phyloP scores from a whole-genome alignment of 2,329 filamentous ascomycete genomes.

The Akanthomyces dipterigenus region DNA sequence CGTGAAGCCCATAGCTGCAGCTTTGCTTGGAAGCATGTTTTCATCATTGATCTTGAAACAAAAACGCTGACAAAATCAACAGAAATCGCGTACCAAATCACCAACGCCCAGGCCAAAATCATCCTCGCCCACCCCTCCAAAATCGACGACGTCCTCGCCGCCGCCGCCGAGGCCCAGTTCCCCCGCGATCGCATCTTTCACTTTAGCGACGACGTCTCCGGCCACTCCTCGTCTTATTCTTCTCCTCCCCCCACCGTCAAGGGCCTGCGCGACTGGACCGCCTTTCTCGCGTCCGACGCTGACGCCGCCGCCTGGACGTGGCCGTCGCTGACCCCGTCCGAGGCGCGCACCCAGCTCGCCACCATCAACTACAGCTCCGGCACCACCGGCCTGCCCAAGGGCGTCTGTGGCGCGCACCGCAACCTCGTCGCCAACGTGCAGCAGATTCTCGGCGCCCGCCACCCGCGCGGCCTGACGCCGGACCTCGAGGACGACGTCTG shows the following conservation, averaged over 20 bases:
- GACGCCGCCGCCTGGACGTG: constrained; percentile 33
- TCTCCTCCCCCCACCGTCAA: constrained; percentile 20
- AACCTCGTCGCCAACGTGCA: constrained; percentile 44
- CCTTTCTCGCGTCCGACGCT: constrained; percentile 27
- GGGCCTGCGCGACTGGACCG: constrained; percentile 36
- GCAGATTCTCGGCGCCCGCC: constrained; percentile 41
- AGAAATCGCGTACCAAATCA: constrained; percentile 47
- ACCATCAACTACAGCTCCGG: constrained; percentile 47
- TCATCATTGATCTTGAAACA: too few relatives aligned
- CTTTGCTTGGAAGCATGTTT: too few relatives aligned
- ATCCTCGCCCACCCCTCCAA: constrained; percentile 43
- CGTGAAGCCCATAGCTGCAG: too few relatives aligned
- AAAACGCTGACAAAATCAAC: background rate
- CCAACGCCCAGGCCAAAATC: constrained; percentile 41
- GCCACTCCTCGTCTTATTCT: too few relatives aligned
- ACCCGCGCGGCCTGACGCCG: constrained; percentile 22
- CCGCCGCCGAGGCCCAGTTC: constrained; percentile 34
- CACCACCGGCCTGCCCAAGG: constrained; percentile 46
- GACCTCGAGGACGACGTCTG: constrained; percentile 37
- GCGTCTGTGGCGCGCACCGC: constrained; percentile 41
- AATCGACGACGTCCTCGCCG: constrained; percentile 35
- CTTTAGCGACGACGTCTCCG: constrained; percentile 36
- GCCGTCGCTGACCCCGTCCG: constrained; percentile 29
- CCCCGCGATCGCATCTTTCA: constrained; percentile 37
- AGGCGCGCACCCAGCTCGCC: constrained; percentile 29